Evolutionary conservation across 2,329 filamentous ascomycete species (phyloP).

Genomic region (Lachnellula hyalina): DNA sequence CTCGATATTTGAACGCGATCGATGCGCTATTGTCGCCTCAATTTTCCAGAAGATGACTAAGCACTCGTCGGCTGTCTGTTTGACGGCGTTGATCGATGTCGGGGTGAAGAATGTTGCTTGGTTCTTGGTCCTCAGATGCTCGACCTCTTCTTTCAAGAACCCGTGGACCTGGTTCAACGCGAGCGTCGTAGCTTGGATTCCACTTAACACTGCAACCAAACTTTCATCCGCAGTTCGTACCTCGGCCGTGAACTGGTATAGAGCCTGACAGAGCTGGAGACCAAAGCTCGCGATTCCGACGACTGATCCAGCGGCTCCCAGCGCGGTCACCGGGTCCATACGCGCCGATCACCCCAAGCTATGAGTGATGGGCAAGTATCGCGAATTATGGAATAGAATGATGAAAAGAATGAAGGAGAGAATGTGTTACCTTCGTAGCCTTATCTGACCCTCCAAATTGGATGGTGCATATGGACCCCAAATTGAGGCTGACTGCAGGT

Average conservation of each 20-base stretch:
- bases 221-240: not conserved
- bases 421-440: no score
- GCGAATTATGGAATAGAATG: no score
- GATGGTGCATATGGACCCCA: no score
- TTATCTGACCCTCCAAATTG: no score
- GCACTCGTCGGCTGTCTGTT: not conserved
- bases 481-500: no score
- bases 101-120: not conserved
- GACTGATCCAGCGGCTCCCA: constrained; percentile 5
- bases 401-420: no score
- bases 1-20: no score
- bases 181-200: not conserved
- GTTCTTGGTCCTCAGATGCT: not conserved
- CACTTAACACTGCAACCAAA: not conserved
- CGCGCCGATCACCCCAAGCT: no score
- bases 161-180: not conserved
- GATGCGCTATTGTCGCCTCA: not conserved
- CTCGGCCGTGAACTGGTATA: not conserved
- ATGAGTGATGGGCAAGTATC: no score
- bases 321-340: constrained; percentile 7
- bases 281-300: constrained; percentile 4
- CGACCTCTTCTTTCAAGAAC: not conserved
- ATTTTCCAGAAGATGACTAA: not conserved
- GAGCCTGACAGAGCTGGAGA: constrained; percentile 1
- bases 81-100: not conserved